Evolutionary conservation across 2,329 filamentous ascomycete species (phyloP).

Genomic region (Ceratocystis harringtonii): DNA sequence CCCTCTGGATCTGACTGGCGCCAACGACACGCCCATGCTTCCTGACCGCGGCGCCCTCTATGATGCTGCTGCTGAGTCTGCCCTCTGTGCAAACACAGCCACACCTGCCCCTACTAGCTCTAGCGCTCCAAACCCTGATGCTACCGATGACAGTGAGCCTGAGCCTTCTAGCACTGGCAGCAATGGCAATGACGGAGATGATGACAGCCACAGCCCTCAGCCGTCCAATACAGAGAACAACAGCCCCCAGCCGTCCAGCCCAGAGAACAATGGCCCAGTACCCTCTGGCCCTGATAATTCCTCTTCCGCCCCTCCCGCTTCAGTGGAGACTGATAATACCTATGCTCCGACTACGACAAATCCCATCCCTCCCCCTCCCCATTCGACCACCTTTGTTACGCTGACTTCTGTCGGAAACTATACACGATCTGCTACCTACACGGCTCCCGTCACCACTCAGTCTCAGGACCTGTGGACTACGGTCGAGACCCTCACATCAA

Average conservation of each 20-base stretch:
- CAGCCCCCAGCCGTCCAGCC: neutral
- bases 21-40: constrained; percentile 20
- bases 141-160: neutral
- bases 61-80: constrained; percentile 1
- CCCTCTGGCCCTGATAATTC: neutral
- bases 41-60: constrained; percentile 15
- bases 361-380: neutral
- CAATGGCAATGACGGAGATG: neutral
- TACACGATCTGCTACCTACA: neutral
- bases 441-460: neutral
- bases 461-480: neutral
- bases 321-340: neutral
- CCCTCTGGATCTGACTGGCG: constrained; percentile 31
- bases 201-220: neutral
- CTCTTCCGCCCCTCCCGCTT: neutral
- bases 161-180: neutral
- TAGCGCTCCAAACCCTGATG: neutral
- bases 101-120: neutral
- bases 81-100: neutral
- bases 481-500: neutral
- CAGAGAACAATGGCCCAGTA: neutral
- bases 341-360: neutral
- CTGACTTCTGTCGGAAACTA: neutral
- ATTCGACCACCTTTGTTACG: neutral
- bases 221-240: neutral